Conservation (phyloP, 140 eudicot species). For the Anethum foeniculum region DNA sequence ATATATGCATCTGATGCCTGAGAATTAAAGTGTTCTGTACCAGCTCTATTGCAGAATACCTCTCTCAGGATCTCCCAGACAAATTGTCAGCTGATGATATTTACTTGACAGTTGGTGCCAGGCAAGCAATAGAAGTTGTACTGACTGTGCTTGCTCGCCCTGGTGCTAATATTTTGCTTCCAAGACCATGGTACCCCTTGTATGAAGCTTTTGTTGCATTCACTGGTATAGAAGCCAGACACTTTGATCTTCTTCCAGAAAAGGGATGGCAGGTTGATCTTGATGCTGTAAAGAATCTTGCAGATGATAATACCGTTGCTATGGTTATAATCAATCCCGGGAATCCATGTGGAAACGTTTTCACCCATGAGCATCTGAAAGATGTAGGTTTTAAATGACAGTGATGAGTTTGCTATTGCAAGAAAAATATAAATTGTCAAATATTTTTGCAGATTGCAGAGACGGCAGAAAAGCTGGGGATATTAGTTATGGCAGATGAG, state of each 20-base stretch:
- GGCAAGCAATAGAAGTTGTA: slow-evolving; percentile 58
- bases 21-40: slow-evolving; percentile 4
- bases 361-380: slow-evolving; percentile 40
- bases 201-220: slow-evolving; percentile 50
- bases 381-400: slow-evolving; percentile 29
- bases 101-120: slow-evolving; percentile 55
- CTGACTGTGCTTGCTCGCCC: slow-evolving; percentile 49
- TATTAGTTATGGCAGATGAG: slow-evolving; percentile 48
- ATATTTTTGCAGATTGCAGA: slow-evolving; percentile 36
- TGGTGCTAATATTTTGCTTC: slow-evolving; percentile 65
- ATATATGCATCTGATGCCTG: neutral
- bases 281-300: slow-evolving; percentile 52
- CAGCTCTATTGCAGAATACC: slow-evolving; percentile 73
- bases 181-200: slow-evolving; percentile 62
- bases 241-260: slow-evolving; percentile 68
- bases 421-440: neutral
- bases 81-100: slow-evolving; percentile 68
- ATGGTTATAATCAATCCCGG: slow-evolving; percentile 81
- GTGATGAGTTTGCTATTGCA: neutral
- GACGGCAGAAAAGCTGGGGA: slow-evolving; percentile 49
- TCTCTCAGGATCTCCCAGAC: slow-evolving; percentile 66
- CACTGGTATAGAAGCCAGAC: slow-evolving; percentile 46
- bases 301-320: slow-evolving; percentile 83
- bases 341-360: slow-evolving; percentile 86
- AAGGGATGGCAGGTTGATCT: slow-evolving; percentile 77